phyloP scores from a whole-genome alignment of 1,284 basidiomycete genomes.

The Anthracocystis panici-leucophaei region DNA sequence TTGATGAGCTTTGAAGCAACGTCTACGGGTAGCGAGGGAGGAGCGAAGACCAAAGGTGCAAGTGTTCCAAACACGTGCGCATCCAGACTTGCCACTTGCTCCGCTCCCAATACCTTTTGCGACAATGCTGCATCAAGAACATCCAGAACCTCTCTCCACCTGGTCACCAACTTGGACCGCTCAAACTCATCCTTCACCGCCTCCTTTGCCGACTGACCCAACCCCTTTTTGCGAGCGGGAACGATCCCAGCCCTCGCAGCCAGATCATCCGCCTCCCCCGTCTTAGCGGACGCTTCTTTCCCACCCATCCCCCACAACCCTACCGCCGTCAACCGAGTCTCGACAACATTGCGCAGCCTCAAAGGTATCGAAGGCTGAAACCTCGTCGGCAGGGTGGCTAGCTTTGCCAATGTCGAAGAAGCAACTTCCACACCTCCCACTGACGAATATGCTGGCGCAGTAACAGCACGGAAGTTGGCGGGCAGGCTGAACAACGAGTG shows the following conservation, averaged over 20 bases:
- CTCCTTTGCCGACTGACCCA: conserved; percentile 35
- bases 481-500: conserved; percentile 61
- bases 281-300: conserved; percentile 38
- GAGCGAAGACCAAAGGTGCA: conserved; percentile 42
- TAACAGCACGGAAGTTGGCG: conserved; percentile 53
- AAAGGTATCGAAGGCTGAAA: conserved; percentile 53
- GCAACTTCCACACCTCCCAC: conserved; percentile 8
- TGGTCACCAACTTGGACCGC: conserved; percentile 30
- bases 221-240: conserved; percentile 30
- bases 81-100: conserved; percentile 36
- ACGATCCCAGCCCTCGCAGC: conserved; percentile 45
- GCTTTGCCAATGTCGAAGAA: conserved; percentile 9
- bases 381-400: conserved; percentile 15
- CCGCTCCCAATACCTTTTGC: neutral
- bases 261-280: conserved; percentile 39
- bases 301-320: conserved; percentile 55
- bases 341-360: conserved; percentile 55
- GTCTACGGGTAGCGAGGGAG: conserved; percentile 33
- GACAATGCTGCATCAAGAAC: conserved; percentile 29
- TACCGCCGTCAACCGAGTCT: conserved; percentile 43
- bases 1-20: conserved; percentile 33
- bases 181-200: conserved; percentile 42
- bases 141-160: conserved; percentile 35
- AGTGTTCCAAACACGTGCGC: conserved; percentile 52
- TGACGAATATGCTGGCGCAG: conserved; percentile 40